These are phyloP conservation scores for Oxalis stricta DNA, from an alignment of 441 rosid species.

Conservation along the genomic window DNA sequence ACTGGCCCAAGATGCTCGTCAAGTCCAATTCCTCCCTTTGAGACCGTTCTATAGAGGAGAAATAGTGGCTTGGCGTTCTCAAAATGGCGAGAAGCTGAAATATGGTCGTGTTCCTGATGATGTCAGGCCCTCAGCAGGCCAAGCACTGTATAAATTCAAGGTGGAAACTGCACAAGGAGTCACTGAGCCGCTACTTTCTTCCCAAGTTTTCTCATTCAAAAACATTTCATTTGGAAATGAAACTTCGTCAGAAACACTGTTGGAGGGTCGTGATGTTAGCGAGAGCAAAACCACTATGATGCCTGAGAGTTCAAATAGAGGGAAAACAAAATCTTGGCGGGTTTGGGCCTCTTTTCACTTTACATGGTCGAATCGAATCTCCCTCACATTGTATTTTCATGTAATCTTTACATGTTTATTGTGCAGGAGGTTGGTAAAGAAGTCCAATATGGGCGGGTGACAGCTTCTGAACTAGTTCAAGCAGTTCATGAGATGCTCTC, in stretches of 20 bases:
- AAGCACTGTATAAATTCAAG: slow-evolving; percentile 76
- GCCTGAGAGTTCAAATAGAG: slow-evolving; percentile 46
- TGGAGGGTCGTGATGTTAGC: slow-evolving; percentile 19
- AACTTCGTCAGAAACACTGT: slow-evolving; percentile 23
- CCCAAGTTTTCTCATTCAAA: slow-evolving; percentile 92
- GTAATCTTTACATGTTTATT: too few relatives aligned
- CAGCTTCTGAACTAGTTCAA: slow-evolving; percentile 73
- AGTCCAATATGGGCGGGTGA: slow-evolving; percentile 60
- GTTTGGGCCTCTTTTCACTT: slow-evolving; percentile 32
- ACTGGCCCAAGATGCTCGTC: slow-evolving; percentile 73
- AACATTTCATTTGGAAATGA: slow-evolving; percentile 41
- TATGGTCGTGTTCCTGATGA: slow-evolving; percentile 94
- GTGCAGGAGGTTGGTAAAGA: slow-evolving; percentile 46
- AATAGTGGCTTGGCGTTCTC: slow-evolving; percentile 81
- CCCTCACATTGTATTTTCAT: too few relatives aligned
- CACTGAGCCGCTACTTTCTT: slow-evolving; percentile 61
- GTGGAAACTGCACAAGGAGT: slow-evolving; percentile 70
- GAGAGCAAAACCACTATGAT: slow-evolving; percentile 16
- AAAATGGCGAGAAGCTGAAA: slow-evolving; percentile 75
- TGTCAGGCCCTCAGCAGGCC: slow-evolving; percentile 89
- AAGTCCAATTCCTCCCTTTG: slow-evolving; percentile 84
- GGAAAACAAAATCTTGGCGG: slow-evolving; percentile 41
- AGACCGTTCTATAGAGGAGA: slow-evolving; percentile 95
- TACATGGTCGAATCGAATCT: too few relatives aligned
- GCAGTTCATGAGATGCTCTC: slow-evolving; percentile 96